Base-by-base conservation (phyloP, 148 eudicot species). In the Cornus florida region DNA sequence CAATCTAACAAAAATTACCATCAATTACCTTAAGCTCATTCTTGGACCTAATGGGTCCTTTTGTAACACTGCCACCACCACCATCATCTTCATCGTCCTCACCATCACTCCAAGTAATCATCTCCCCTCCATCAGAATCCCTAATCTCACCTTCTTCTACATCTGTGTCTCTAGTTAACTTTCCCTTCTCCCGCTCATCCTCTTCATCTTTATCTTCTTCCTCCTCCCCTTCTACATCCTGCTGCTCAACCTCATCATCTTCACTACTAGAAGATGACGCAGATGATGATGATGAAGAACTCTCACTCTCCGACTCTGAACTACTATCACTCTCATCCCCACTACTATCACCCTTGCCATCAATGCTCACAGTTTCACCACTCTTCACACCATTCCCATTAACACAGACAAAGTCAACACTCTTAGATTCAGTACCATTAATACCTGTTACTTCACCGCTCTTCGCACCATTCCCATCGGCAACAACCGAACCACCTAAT, bases 71-170 rank as follows among this genome's bases (percentile, higher is more conserved):
- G n/a, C 20, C 84, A 39, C 71, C 88, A 46, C 7, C 43, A 43
- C 48, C 48, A 43, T 43, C 48, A 43, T 43, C 48, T 43, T 81
- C 86, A 28, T 82, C 86, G 48, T 81, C 84, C 22, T 82, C 90
- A 67, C 75, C 83, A 22, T 86, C 93, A 80, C 86, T 88, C 91
- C 87, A 83, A 78, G 79, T 80, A 81, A 86, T 83, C 88, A 90
- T 79, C 81, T 86, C 85, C 60, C 88, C 91, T 69, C 43, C 86
- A 74, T 88, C 94, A 67, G 91, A 81, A 56, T 85, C 88, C 83
- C 84, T 69, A 74, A 94, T 92, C 83, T 92, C 93, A 73, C 97
- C 98, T 83, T 94, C 96, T 86, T 94, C 95, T 67, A 86, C 24
- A 8, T 91, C 95, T 24, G 74, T 38, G 10, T 78, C 48, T 14